Conservation (phyloP, 208 protist genomes). For the Wallacemonas rigidus region DNA sequence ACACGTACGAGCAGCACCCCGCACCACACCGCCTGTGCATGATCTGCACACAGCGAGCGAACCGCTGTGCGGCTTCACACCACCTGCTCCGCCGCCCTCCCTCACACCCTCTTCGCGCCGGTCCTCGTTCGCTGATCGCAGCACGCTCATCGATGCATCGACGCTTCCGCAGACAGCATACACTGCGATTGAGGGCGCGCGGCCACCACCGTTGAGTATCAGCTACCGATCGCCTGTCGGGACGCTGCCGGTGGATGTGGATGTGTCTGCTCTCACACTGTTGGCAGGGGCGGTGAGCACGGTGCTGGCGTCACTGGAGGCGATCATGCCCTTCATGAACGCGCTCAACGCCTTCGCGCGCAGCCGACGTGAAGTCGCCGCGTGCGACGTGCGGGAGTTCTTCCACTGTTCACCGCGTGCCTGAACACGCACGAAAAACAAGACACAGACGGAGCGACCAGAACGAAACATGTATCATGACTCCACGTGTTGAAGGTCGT, state of each 20-base stretch:
- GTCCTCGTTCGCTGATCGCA: not conserved
- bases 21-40: too few species aligned
- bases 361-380: constrained; percentile 5
- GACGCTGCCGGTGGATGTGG: constrained; percentile 37
- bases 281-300: constrained; percentile 26
- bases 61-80: not conserved
- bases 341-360: constrained; percentile 34
- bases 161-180: constrained; percentile 2
- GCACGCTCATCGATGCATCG: not conserved
- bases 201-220: constrained; percentile 24
- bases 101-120: not conserved
- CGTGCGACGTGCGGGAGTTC: not conserved
- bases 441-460: not conserved
- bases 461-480: too few species aligned
- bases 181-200: constrained; percentile 15
- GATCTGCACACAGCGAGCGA: too few species aligned
- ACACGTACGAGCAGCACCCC: too few species aligned
- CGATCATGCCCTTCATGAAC: constrained; percentile 32
- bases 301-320: constrained; percentile 30
- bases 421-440: not conserved
- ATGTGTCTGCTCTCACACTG: constrained; percentile 37
- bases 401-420: constrained; percentile 1
- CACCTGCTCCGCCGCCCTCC: not conserved
- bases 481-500: too few species aligned
- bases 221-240: constrained; percentile 37